Percentiles rank a stretch among this genome's conserved stretches.
phyloP scores from a whole-genome alignment of 345 rosid species.

The Dovyalis caffra region DNA sequence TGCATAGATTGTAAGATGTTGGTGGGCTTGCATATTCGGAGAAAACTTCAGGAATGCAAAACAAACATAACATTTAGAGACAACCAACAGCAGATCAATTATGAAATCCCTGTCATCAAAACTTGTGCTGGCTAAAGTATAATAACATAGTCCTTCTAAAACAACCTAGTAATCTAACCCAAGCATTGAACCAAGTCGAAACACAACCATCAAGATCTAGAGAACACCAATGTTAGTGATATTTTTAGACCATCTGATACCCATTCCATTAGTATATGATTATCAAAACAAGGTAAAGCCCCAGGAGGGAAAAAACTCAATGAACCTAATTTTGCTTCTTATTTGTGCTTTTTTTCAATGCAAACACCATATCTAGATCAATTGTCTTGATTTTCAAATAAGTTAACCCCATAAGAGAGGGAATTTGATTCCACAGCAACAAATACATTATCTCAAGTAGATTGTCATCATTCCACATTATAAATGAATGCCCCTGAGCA shows the following conservation, averaged over 20 bases:
- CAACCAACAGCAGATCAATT: neutral
- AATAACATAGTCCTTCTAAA: neutral
- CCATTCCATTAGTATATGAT: neutral
- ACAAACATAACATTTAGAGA: neutral
- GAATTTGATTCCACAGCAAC: neutral
- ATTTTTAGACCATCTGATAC: neutral
- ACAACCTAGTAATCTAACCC: neutral
- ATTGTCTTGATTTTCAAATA: neutral
- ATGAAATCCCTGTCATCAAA: neutral
- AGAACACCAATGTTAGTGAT: neutral
- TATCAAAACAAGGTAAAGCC: neutral
- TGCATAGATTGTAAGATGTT: neutral
- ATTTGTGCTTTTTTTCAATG: neutral
- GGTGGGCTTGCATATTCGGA: conserved; percentile 5
- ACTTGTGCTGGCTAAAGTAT: too few relatives aligned
- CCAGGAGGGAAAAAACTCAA: neutral
- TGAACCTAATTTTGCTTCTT: neutral
- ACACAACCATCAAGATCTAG: neutral
- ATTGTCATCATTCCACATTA: neutral
- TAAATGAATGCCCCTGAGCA: neutral
- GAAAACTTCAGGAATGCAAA: neutral
- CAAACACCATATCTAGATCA: neutral
- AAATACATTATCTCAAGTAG: neutral
- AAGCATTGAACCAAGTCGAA: neutral
- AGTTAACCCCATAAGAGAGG: neutral